Base-by-base conservation (phyloP, 768 basidiomycete species). In the Nidularia sp. region DNA sequence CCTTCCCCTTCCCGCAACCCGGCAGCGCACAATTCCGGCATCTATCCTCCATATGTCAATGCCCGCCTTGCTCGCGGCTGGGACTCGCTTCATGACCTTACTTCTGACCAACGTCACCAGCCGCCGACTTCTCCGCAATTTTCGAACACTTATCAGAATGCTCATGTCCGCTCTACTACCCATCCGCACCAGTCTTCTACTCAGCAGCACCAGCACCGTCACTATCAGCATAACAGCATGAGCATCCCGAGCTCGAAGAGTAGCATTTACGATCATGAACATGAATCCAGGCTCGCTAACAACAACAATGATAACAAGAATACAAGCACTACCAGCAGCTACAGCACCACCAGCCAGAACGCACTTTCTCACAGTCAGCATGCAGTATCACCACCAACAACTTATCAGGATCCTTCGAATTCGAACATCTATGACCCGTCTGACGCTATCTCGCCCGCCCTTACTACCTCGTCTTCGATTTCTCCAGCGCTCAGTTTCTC, bases 401-500 rank as follows among this genome's bases (percentile, higher is more conserved):
- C n/a, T 44, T 51, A 51, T 51, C 50, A 51, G 42, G 50, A 51
- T 49, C 35, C 47, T 47, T 43, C 44, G 25, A 13, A 10, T 13
- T 48, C 57, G 10, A 53, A 52, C 18, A 47, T 56, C 31, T 64
- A 55, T 47, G 57, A 59, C 36, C 62, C 60, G n/a, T 22, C 51
- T 47, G 63, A 65, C n/a, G 60, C 25, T 5, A 45, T 45, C 12
- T 45, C 44, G 25, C 25, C 59, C 53, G 69, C 69, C 18, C 67
- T 65, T 51, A 55, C 67, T 36, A 82, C 83, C 9, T 81, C 85
- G 1, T 71, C 78, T 39, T 69, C 84, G 49, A 75, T 85, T 25
- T 87, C 86, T 3, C 86, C 86, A 7, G 78, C 85, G 6, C 72
- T 88, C 53, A 87, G 83, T 12, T 88, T 83, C 59, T 82, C 83